Evolutionary conservation across 495 filamentous ascomycete genomes (phyloP), one percentile per base, ranked within the genome.

Genomic region (Penicillium nucicola): DNA sequence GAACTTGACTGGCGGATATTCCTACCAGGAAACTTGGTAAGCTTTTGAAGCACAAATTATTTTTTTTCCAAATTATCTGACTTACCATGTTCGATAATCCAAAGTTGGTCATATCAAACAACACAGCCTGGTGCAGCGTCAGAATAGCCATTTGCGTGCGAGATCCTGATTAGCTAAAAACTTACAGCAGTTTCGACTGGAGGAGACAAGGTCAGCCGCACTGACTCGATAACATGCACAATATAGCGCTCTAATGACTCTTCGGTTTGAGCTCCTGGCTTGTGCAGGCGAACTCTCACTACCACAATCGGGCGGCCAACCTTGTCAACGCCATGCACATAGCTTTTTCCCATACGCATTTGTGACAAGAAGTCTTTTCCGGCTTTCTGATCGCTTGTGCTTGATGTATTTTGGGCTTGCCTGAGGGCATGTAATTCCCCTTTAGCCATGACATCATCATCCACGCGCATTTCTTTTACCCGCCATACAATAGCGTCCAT

Each of bases 91-190:
- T 97, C 1, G 91, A 87, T 18, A 97, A 77, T 20, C 84, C 86
- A 67, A 98, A 98, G 17, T 82, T 83, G 0, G 88, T 95, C 86
- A 98, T 89, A 60, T 98, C 92, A 57, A 98, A 98, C 13, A 97
- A 66, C 34, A 97, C 84, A 13, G 82, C 84, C 82, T 88, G 15
- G 1, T 7, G 10, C 42, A 31, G 40, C 38, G 62, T 48, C 66
- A 64, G 44, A 37, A 31, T 12, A 11, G 15, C 4, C 12, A 9
- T 20, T 20, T 5, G 18, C 12, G 17, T 3, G 25, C 2, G 7
- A 13, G 28, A n/a, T 42, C 5, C 2, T 5, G 3, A 37, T 36
- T 28, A 14, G 11, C 3, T 53, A 20, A 4, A 32, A 19, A 82
- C 88, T 71, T 74, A 92, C 90, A 41, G 89, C 88, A 46, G 92